Evolutionary conservation across 257 asterid species (phyloP).

Genomic region (Nyctanthes arbortristis): DNA sequence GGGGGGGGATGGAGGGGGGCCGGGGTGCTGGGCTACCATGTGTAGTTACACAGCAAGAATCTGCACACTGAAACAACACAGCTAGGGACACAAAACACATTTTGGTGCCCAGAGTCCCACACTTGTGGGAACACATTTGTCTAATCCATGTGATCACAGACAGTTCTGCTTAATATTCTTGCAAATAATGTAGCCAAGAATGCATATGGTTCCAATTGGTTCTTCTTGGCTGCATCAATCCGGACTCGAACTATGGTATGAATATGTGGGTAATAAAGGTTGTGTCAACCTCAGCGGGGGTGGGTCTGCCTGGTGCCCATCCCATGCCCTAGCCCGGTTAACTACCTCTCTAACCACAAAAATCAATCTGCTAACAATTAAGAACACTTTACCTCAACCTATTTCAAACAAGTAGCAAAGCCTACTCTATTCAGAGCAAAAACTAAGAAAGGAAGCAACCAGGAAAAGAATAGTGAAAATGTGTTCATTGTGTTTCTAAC

Average conservation of each 20-base stretch:
- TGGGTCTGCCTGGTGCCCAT: too few relatives aligned
- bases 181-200: slow-evolving; percentile 4
- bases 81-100: slow-evolving; percentile 16
- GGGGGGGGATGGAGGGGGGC: too few relatives aligned
- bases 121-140: not conserved
- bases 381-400: too few relatives aligned
- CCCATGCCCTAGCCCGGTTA: too few relatives aligned
- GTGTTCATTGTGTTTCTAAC: too few relatives aligned
- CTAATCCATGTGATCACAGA: not conserved
- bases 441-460: too few relatives aligned
- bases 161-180: not conserved
- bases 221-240: not conserved
- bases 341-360: too few relatives aligned
- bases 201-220: not conserved
- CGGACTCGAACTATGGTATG: not conserved
- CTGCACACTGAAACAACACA: not conserved
- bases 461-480: too few relatives aligned
- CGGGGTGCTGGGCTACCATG: slow-evolving; percentile 31
- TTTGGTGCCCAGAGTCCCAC: slow-evolving; percentile 1
- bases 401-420: too few relatives aligned
- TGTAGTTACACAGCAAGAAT: slow-evolving; percentile 6
- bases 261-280: not conserved
- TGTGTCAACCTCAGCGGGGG: not conserved
- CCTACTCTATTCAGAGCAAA: too few relatives aligned
- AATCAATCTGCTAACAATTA: too few relatives aligned